Evolutionary conservation across 306 rosid genomes (phyloP).

Genomic region (Mimosa pudica): DNA sequence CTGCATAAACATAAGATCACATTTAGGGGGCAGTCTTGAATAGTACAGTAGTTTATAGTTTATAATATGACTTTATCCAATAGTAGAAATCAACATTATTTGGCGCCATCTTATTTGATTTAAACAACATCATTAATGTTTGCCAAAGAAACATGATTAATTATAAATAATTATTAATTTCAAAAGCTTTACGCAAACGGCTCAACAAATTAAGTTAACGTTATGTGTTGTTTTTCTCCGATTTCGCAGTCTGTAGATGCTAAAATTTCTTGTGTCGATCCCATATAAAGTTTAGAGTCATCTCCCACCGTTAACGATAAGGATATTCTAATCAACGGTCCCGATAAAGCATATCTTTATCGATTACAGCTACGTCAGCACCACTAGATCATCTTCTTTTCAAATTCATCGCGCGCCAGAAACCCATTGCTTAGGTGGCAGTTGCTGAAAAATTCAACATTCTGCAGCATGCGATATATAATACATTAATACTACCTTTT

Average conservation of each 20-base stretch:
- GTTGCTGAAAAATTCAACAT: background rate
- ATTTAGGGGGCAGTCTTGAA: background rate
- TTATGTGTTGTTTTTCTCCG: background rate
- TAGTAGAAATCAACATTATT: too few relatives aligned
- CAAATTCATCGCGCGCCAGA: conserved; percentile 46
- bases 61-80: background rate
- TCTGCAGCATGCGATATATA: background rate
- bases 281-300: background rate
- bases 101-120: too few relatives aligned
- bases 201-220: background rate
- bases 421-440: conserved; percentile 16
- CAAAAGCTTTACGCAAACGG: background rate
- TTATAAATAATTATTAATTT: background rate
- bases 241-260: too few relatives aligned
- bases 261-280: background rate
- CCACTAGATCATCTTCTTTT: conserved; percentile 34
- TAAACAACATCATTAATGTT: too few relatives aligned
- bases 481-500: background rate
- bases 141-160: too few relatives aligned
- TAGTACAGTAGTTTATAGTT: too few relatives aligned
- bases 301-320: background rate
- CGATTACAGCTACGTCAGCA: conserved; percentile 2
- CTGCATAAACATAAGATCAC: background rate
- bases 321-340: background rate
- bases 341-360: conserved; percentile 4